These are phyloP conservation scores for Trichophyton mentagrophytes DNA, from an alignment of 2,329 filamentous ascomycete species.

Conservation along the genomic window DNA sequence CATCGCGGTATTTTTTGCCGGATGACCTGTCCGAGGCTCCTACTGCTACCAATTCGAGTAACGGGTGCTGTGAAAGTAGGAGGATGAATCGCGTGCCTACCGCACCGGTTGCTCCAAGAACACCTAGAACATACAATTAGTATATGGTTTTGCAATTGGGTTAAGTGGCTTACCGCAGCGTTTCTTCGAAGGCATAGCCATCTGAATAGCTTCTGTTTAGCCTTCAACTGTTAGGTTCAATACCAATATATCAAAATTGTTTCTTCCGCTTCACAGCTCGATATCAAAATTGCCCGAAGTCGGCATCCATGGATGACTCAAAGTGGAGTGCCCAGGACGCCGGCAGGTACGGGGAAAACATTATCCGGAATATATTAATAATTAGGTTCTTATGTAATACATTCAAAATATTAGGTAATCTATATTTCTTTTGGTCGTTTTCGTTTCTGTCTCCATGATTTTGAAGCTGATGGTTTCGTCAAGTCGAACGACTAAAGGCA, in stretches of 20 bases:
- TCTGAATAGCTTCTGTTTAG: background rate
- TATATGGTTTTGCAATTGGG: background rate
- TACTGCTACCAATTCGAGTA: slow-evolving; percentile 74
- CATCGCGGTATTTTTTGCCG: slow-evolving; percentile 89
- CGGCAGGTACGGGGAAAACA: background rate
- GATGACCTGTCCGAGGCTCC: slow-evolving; percentile 81
- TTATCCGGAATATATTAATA: background rate
- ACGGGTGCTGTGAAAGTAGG: slow-evolving; percentile 74
- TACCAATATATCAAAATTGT: background rate
- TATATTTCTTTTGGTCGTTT: background rate
- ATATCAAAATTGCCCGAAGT: background rate
- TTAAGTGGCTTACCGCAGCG: slow-evolving; percentile 9
- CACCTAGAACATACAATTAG: slow-evolving; percentile 36
- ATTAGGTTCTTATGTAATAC: background rate
- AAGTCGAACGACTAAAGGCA: background rate
- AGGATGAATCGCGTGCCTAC: slow-evolving; percentile 94
- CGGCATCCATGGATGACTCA: background rate
- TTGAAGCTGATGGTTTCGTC: background rate
- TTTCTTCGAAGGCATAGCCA: slow-evolving; percentile 6
- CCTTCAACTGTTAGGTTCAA: background rate
- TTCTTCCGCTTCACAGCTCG: background rate
- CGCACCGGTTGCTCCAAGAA: slow-evolving; percentile 84
- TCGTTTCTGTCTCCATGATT: background rate
- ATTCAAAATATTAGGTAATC: background rate
- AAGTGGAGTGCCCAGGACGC: background rate